Percentiles rank a stretch among this genome's conserved stretches.
phyloP scores from a whole-genome alignment of 345 rosid species.

The Cardamine occulta region DNA sequence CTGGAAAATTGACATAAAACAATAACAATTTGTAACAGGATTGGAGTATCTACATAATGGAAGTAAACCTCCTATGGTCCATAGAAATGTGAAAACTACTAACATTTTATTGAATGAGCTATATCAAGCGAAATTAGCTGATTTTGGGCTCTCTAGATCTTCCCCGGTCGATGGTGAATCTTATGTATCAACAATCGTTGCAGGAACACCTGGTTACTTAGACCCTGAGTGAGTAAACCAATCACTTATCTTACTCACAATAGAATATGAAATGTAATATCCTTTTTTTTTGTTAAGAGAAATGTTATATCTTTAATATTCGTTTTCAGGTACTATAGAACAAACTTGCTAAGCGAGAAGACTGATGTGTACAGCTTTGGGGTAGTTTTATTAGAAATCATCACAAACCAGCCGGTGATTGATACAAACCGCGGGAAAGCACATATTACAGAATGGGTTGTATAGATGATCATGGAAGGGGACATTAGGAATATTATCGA shows the following conservation, averaged over 20 bases:
- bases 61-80: constrained; percentile 60
- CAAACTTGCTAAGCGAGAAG: constrained; percentile 46
- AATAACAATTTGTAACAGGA: constrained; percentile 43
- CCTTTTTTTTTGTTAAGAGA: neutral
- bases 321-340: constrained; percentile 36
- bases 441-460: constrained; percentile 51
- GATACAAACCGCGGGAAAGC: neutral
- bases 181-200: constrained; percentile 48
- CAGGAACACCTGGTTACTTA: constrained; percentile 61
- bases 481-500: constrained; percentile 51
- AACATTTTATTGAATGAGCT: constrained; percentile 58
- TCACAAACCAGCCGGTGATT: constrained; percentile 45
- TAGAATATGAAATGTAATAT: neutral
- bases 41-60: constrained; percentile 66
- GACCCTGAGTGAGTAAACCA: constrained; percentile 54
- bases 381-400: constrained; percentile 49
- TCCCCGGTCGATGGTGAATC: constrained; percentile 42
- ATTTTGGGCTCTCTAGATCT: constrained; percentile 61
- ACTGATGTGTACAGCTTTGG: constrained; percentile 59
- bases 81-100: constrained; percentile 56
- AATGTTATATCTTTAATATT: neutral
- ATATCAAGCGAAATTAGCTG: constrained; percentile 60
- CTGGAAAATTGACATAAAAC: constrained; percentile 3
- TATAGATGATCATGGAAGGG: constrained; percentile 39
- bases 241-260: neutral